Evolutionary conservation across 2,329 filamentous ascomycete species (phyloP), one percentile per base, ranked within the genome.

Genomic region (Scedosporium apiospermum): DNA sequence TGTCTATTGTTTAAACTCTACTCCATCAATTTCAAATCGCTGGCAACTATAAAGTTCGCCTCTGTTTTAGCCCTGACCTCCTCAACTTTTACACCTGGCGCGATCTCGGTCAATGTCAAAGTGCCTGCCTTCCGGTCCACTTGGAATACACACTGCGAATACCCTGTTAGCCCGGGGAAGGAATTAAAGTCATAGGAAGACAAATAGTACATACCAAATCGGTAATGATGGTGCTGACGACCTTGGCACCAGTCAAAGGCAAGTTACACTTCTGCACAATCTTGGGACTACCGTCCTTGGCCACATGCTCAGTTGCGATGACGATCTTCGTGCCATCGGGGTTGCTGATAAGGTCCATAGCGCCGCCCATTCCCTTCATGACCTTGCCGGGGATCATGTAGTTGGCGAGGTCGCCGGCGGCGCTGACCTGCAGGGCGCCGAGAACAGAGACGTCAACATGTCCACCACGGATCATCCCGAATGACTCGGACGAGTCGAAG

Each of bases 331-430:
- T 90, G 68, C 81, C 79, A 67, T 88, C 84, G 0, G 87, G 87
- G 73, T 89, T 89, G 44, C 84, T 86, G 10, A 90, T 86, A 6
- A 90, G 76, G 71, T 90, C 87, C 87, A 90, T 90, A 18, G 87
- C 87, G 30, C 87, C 87, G 65, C 91, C 91, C 87, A 96, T 95
- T 18, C 91, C 91, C 80, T 95, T 95, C 75, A 92, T 86, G 10
- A 91, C 85, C 75, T 93, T 95, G 26, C 91, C 91, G 0, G 91
- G 91, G 65, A 96, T 89, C 88, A 95, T 95, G 80, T 91, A 96
- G 75, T 95, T 95, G 57, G 91, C 91, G 61, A 96, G 76, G 71
- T 96, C 91, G 27, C 91, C 91, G 2, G 83, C 80, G 0, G 89
- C 89, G 66, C 85, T 88, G 23, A 95, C 90, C 76, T 96, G 89